Percentiles rank a stretch among this genome's conserved stretches.
Evolutionary conservation across 768 basidiomycete genomes (phyloP).

Genomic region (Pseudohyphozyma bogoriensis): DNA sequence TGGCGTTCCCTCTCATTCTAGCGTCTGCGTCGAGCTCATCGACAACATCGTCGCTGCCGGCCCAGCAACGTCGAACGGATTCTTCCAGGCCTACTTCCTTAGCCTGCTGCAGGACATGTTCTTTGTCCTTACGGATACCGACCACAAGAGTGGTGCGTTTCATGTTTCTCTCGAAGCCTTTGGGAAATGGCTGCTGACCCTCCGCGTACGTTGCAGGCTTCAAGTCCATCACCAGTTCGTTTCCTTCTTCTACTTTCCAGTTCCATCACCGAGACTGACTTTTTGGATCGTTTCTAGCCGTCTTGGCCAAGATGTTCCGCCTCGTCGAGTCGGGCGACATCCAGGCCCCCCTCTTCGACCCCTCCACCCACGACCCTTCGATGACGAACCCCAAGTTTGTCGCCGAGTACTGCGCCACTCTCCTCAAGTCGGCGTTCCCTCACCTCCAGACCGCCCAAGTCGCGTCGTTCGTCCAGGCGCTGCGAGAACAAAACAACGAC

Average conservation of each 20-base stretch:
- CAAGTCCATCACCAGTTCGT: conserved; percentile 45
- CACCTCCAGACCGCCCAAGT: conserved; percentile 58
- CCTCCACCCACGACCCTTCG: conserved; percentile 52
- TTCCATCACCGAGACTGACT: no score
- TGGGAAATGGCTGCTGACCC: background rate
- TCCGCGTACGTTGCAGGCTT: conserved; percentile 47
- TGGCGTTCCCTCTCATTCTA: background rate
- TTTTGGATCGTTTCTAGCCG: no score
- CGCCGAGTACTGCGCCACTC: conserved; percentile 66
- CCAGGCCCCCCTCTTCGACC: conserved; percentile 74
- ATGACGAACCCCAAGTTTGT: conserved; percentile 72
- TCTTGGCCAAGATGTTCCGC: conserved; percentile 89
- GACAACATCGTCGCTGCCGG: conserved; percentile 86
- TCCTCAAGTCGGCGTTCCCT: conserved; percentile 80
- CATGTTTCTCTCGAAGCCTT: background rate
- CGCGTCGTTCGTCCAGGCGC: conserved; percentile 39
- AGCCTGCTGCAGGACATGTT: conserved; percentile 90
- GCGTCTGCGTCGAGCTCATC: conserved; percentile 85
- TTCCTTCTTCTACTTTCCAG: background rate
- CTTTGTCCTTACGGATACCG: conserved; percentile 73
- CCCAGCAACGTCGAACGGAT: conserved; percentile 66
- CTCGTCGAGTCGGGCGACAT: conserved; percentile 74
- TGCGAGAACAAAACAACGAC: conserved; percentile 41
- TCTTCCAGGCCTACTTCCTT: conserved; percentile 94
- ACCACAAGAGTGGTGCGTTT: conserved; percentile 79